These are phyloP conservation scores for Colletotrichum lindemuthianum DNA, from an alignment of 2,329 filamentous ascomycete genomes.

Conservation along the genomic window DNA sequence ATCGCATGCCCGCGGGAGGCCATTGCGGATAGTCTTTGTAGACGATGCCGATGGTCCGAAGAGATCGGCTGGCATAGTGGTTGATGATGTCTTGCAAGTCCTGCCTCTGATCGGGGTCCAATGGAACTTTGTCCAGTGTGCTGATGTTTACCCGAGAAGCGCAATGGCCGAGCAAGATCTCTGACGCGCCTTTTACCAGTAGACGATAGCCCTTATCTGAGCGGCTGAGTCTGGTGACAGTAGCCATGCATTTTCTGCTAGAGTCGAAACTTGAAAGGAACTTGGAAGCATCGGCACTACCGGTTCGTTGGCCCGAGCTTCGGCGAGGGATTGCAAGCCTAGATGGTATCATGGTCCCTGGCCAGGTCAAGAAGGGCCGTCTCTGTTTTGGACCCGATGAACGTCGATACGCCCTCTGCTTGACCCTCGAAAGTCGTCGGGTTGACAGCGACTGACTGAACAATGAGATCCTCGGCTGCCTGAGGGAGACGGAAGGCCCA, in stretches of 20 bases:
- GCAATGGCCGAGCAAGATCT: conserved; percentile 58
- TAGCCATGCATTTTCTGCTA: conserved; percentile 73
- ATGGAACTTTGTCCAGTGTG: conserved; percentile 16
- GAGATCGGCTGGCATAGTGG: conserved; percentile 48
- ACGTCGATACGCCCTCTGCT: conserved; percentile 65
- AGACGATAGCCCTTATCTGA: conserved; percentile 65
- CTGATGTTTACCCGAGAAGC: conserved; percentile 42
- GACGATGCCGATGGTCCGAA: conserved; percentile 52
- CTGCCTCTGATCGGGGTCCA: conserved; percentile 6
- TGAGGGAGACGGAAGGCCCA: conserved; percentile 29
- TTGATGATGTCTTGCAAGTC: conserved; percentile 44
- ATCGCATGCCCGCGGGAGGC: conserved; percentile 65
- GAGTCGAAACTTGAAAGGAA: no score
- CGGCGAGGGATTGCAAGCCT: conserved; percentile 68
- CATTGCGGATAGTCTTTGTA: conserved; percentile 44
- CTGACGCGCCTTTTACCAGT: conserved; percentile 62
- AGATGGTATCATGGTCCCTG: conserved; percentile 71
- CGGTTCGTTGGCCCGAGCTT: conserved; percentile 71
- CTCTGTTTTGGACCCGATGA: conserved; percentile 82
- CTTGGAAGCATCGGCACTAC: conserved; percentile 53
- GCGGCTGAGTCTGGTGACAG: conserved; percentile 63
- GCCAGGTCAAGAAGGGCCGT: conserved; percentile 77
- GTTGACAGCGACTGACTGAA: conserved; percentile 73
- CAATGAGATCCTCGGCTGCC: conserved; percentile 50
- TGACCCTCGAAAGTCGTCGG: conserved; percentile 76